Percentiles rank a stretch among this genome's conserved stretches.
Evolutionary conservation across 495 filamentous ascomycete genomes (phyloP).

Genomic region (Aspergillus sclerotiicarbonarius): DNA sequence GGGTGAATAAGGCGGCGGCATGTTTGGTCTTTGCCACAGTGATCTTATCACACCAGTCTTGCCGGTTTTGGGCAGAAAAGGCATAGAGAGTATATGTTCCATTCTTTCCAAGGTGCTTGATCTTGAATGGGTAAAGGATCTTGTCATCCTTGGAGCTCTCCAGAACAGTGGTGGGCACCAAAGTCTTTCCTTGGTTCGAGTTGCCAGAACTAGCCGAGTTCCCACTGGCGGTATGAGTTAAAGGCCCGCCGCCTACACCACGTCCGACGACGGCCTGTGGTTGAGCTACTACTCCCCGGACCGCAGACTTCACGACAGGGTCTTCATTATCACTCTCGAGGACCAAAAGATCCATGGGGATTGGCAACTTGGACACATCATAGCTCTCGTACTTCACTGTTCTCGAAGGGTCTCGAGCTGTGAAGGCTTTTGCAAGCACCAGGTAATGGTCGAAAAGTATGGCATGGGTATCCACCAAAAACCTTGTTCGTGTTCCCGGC

Average conservation of each 20-base stretch:
- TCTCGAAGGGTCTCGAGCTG: conserved; percentile 60
- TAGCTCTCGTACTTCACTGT: conserved; percentile 78
- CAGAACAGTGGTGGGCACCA: conserved; percentile 50
- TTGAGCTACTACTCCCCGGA: conserved; percentile 66
- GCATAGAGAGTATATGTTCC: conserved; percentile 88
- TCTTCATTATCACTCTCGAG: conserved; percentile 90
- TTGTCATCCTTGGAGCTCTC: conserved; percentile 67
- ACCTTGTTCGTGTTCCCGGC: conserved; percentile 73
- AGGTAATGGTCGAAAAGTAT: conserved; percentile 97
- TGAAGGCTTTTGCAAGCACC: conserved; percentile 80
- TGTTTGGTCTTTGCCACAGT: conserved; percentile 91
- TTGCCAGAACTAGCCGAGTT: conserved; percentile 38
- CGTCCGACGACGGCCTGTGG: conserved; percentile 45
- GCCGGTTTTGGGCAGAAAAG: conserved; percentile 64
- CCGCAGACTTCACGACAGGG: conserved; percentile 75
- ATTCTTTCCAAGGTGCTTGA: conserved; percentile 89
- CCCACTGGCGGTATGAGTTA: conserved; percentile 65
- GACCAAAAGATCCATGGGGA: conserved; percentile 94
- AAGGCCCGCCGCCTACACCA: conserved; percentile 52
- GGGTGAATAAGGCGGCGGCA: conserved; percentile 79
- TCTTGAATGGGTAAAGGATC: conserved; percentile 88
- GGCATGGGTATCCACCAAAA: conserved; percentile 90
- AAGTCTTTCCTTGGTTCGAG: conserved; percentile 37
- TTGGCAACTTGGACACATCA: conserved; percentile 93
- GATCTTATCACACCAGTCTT: conserved; percentile 92